Conservation (phyloP, 768 basidiomycete genomes). For the Cytidiella melzeri region DNA sequence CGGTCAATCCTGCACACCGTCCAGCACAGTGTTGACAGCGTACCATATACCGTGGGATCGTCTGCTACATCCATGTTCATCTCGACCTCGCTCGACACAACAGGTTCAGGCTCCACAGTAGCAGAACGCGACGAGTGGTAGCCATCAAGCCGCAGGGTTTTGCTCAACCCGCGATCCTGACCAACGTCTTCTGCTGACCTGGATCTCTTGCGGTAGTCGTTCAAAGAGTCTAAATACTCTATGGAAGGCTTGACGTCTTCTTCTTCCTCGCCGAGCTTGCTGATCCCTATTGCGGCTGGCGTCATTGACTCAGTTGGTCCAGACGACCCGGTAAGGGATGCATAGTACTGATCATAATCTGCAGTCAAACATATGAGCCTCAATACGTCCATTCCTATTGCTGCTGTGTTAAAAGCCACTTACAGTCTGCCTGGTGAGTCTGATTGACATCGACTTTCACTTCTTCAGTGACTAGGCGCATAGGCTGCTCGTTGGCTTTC, state of each 20-base stretch:
- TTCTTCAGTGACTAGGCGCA: constrained; percentile 26
- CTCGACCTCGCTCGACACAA: constrained; percentile 4
- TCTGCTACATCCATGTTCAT: constrained; percentile 28
- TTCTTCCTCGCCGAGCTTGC: constrained; percentile 54
- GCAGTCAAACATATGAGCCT: not conserved
- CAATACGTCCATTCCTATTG: no score
- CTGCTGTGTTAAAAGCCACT: no score
- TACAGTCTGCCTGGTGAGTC: constrained; percentile 61
- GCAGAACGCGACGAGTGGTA: constrained; percentile 4
- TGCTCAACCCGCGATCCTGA: constrained; percentile 12
- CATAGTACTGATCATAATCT: constrained; percentile 85
- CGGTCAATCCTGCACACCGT: no score
- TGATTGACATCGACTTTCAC: constrained; percentile 39
- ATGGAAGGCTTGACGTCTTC: constrained; percentile 64
- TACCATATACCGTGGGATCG: constrained; percentile 68
- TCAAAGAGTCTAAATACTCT: constrained; percentile 62
- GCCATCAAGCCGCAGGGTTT: constrained; percentile 10
- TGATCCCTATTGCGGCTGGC: constrained; percentile 46
- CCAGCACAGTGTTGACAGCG: no score
- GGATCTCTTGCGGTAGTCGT: constrained; percentile 70
- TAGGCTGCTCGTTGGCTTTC: constrained; percentile 23
- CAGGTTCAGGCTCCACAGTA: constrained; percentile 14
- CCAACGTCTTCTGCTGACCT: constrained; percentile 39
- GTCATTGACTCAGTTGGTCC: constrained; percentile 55
- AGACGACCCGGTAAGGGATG: constrained; percentile 62